phyloP scores from a whole-genome alignment of 2,329 filamentous ascomycete genomes.

The Arthroderma uncinatum region DNA sequence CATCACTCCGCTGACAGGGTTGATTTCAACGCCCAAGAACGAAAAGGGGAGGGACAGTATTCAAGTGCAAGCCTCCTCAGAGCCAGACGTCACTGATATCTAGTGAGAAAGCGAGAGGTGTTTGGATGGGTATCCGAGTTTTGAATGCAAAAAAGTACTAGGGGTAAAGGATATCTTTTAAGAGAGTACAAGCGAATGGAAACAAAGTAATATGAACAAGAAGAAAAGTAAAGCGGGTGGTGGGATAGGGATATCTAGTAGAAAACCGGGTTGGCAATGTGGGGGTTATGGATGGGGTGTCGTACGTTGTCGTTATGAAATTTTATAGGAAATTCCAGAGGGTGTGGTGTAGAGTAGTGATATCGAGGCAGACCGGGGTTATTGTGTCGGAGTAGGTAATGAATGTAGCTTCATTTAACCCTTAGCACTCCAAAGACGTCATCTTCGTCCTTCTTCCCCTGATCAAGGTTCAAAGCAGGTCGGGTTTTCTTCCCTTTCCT shows the following conservation, averaged over 20 bases:
- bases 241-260: not conserved
- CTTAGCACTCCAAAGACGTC: conserved; percentile 34
- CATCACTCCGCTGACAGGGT: not conserved
- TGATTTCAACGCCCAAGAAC: not conserved
- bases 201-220: not conserved
- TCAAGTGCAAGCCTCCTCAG: not conserved
- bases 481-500: conserved; percentile 22
- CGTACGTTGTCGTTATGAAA: not conserved
- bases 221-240: not conserved
- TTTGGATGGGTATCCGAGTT: not conserved
- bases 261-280: not conserved
- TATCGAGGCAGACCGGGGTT: not conserved
- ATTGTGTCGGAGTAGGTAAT: not conserved
- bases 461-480: conserved; percentile 18
- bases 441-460: conserved; percentile 21
- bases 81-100: not conserved
- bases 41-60: not conserved
- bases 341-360: not conserved
- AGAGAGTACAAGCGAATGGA: not conserved
- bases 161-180: not conserved
- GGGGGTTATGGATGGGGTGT: not conserved
- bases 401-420: conserved; percentile 15
- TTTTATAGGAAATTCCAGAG: not conserved
- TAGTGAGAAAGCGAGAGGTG: not conserved
- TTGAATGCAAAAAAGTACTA: not conserved